These are phyloP conservation scores for Dichotomocladium elegans DNA, from an alignment of 371 early-diverging fungal species.

Conservation along the genomic window DNA sequence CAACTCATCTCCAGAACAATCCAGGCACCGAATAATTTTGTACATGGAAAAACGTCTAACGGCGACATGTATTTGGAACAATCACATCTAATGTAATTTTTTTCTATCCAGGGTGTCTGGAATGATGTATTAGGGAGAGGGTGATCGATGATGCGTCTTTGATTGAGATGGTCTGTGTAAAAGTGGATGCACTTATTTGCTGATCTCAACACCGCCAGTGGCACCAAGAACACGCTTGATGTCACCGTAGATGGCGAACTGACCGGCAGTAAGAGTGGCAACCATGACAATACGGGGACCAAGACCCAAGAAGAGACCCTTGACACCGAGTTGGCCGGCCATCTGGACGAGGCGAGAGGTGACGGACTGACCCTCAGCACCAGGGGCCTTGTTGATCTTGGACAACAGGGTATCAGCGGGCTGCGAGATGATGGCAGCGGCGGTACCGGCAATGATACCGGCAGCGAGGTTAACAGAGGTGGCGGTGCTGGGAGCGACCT, in stretches of 20 bases:
- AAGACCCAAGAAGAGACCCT: slow-evolving; percentile 67
- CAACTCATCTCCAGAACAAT: too few relatives aligned
- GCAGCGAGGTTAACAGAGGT: slow-evolving; percentile 46
- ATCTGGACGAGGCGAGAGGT: slow-evolving; percentile 53
- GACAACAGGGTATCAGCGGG: slow-evolving; percentile 59
- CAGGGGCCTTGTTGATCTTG: slow-evolving; percentile 71
- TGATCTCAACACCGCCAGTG: slow-evolving; percentile 61
- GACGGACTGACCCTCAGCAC: slow-evolving; percentile 53
- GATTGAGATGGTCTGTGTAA: too few relatives aligned
- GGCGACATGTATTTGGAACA: too few relatives aligned
- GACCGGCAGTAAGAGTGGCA: slow-evolving; percentile 72
- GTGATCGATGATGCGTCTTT: too few relatives aligned
- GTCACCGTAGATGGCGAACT: slow-evolving; percentile 63
- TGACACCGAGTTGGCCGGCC: slow-evolving; percentile 59
- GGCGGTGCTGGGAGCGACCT: slow-evolving; percentile 40
- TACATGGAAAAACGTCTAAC: too few relatives aligned
- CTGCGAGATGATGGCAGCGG: slow-evolving; percentile 58
- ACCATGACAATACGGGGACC: slow-evolving; percentile 81
- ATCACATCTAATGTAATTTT: too few relatives aligned
- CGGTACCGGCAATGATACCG: slow-evolving; percentile 58
- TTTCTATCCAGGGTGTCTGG: too few relatives aligned
- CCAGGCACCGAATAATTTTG: too few relatives aligned
- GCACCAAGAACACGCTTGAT: slow-evolving; percentile 72
- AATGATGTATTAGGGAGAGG: too few relatives aligned
- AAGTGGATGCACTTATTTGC: too few relatives aligned